Base-by-base conservation (phyloP, 2,329 filamentous ascomycete genomes). In the Aureobasidium subglaciale region DNA sequence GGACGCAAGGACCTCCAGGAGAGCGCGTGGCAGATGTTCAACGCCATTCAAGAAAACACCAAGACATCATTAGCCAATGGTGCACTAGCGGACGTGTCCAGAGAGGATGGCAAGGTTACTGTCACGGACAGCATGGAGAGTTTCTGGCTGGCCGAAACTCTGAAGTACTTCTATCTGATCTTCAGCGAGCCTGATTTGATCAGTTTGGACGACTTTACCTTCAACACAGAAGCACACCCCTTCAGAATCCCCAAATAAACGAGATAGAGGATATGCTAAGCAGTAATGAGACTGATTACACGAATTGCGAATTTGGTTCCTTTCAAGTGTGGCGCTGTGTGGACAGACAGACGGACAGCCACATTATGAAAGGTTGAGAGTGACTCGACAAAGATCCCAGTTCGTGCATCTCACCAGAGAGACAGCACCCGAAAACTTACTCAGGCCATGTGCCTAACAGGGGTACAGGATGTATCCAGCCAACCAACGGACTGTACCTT, bases 171-270 rank as follows among this genome's bases (percentile, higher is more conserved):
- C 58, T 77, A 75, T 59, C 64, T 77, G 15, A 63, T 73, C 7
- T 77, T 77, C 61, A 73, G 70, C 55, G 70, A 75, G 42, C 70
- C 71, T 6, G 63, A 67, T 38, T 40, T 70, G 9, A 66, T 77
- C 41, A 73, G 70, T 59, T 60, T 77, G 58, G 75, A 77, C 59
- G 71, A 76, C 50, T 78, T 68, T 66, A 74, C 77, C 4, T 74
- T 78, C 55, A 78, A 77, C 50, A 78, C 75, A 5, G 75, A 78
- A 61, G 75, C 75, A 9, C 75, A 78, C 68, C 73, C 75, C 1
- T 76, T 78, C 48, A 65, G 66, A 45, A 50, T 50, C 9, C 34
- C 46, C 15, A 50, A 50, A 34, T 50, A 38, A 50, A 3, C 18
- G 20, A 46, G 18, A 49, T 27, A 49, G 29, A n/a, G 30, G 9